These are phyloP conservation scores for Cytospora piceae DNA, from an alignment of 2,329 filamentous ascomycete species.

Conservation along the genomic window DNA sequence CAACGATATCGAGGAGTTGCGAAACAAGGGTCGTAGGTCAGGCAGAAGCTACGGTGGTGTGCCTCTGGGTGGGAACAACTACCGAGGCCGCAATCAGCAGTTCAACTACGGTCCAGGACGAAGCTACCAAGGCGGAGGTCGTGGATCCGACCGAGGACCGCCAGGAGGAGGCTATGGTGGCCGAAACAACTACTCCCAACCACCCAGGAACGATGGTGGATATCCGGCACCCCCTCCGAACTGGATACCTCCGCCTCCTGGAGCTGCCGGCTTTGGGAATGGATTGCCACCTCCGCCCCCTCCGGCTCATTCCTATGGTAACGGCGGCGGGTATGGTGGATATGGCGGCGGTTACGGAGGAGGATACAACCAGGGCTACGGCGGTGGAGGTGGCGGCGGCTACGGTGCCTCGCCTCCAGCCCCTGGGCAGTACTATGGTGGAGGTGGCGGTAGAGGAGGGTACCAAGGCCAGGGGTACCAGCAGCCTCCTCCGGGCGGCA, in stretches of 20 bases:
- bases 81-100: constrained; percentile 50
- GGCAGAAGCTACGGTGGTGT: constrained; percentile 74
- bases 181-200: constrained; percentile 30
- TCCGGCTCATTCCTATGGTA: constrained; percentile 36
- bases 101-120: constrained; percentile 55
- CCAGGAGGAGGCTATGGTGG: constrained; percentile 25
- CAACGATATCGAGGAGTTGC: constrained; percentile 74
- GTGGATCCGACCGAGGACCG: constrained; percentile 23
- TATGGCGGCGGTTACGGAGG: constrained; percentile 10
- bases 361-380: constrained; percentile 27
- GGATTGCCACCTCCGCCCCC: constrained; percentile 53
- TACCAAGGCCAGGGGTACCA: constrained; percentile 21
- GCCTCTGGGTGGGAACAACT: constrained; percentile 48
- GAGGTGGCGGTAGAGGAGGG: constrained; percentile 13
- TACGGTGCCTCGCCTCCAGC: constrained; percentile 23
- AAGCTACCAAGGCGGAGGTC: constrained; percentile 27
- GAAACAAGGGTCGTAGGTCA: constrained; percentile 64
- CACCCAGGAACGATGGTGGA: constrained; percentile 27
- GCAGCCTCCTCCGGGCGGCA: constrained; percentile 18
- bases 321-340: constrained; percentile 28
- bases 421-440: constrained; percentile 26
- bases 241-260: constrained; percentile 52
- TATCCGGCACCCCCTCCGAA: constrained; percentile 37
- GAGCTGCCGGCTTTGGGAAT: constrained; percentile 47
- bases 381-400: constrained; percentile 13